Percentiles rank a stretch among this genome's conserved stretches.
Conservation (phyloP, 2,329 filamentous ascomycete genomes). For the Didymella glomerata region DNA sequence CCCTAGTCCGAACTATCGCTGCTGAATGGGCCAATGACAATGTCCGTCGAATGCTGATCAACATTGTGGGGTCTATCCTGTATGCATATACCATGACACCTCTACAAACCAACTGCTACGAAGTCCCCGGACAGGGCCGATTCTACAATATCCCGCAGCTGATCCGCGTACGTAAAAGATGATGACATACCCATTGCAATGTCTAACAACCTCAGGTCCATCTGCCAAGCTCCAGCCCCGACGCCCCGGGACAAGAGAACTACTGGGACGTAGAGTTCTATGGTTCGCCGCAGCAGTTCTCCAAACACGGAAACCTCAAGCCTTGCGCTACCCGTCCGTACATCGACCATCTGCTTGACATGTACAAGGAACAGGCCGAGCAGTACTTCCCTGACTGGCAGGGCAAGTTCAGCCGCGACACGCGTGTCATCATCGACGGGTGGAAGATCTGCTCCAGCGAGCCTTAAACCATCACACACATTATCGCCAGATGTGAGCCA, state of each 20-base stretch:
- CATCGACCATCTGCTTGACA: background rate
- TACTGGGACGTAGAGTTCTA: background rate
- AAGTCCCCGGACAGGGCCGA: background rate
- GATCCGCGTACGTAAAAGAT: background rate
- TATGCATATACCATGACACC: background rate
- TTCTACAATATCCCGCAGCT: background rate
- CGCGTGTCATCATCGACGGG: slow-evolving; percentile 6
- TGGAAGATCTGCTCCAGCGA: background rate
- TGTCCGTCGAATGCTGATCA: background rate
- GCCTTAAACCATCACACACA: background rate
- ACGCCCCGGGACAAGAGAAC: background rate
- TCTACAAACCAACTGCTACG: background rate
- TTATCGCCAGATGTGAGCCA: no score
- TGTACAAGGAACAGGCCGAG: background rate
- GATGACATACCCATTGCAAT: background rate
- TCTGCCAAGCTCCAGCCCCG: background rate
- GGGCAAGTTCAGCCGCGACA: background rate
- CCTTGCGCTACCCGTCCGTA: background rate
- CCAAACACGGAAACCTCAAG: background rate
- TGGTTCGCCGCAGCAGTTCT: background rate
- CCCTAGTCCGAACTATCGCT: background rate
- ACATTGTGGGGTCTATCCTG: background rate
- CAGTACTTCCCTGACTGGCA: background rate
- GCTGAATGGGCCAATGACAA: background rate
- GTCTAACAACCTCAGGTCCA: background rate